phyloP scores from a whole-genome alignment of 352 stramenopile species.

The Phytophthora capsici region DNA sequence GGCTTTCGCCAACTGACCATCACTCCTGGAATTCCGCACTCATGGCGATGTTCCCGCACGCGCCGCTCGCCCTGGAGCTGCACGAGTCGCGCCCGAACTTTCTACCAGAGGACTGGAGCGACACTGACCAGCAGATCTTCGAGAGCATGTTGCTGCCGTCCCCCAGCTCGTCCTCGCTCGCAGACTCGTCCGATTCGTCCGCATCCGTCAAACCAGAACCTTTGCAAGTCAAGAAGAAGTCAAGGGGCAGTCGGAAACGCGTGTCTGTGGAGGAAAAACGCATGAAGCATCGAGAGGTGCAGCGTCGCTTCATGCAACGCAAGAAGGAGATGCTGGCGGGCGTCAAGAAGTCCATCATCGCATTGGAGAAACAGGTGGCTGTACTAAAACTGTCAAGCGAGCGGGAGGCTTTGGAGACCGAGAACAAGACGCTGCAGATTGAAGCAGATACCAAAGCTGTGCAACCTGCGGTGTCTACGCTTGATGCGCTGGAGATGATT shows the following conservation, averaged over 20 bases:
- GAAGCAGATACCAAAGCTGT: constrained; percentile 17
- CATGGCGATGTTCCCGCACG: constrained; percentile 35
- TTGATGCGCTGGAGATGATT: constrained; percentile 36
- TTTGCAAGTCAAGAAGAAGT: constrained; percentile 21
- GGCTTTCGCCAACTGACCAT: constrained; percentile 4
- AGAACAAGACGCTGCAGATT: constrained; percentile 41
- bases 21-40: constrained; percentile 1
- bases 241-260: constrained; percentile 30
- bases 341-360: constrained; percentile 42
- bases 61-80: constrained; percentile 25
- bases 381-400: constrained; percentile 47
- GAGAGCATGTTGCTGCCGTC: constrained; percentile 46
- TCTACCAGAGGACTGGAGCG: constrained; percentile 48
- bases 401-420: constrained; percentile 38
- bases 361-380: constrained; percentile 44
- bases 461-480: constrained; percentile 5
- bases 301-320: constrained; percentile 59
- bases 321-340: constrained; percentile 50
- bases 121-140: constrained; percentile 56
- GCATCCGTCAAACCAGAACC: constrained; percentile 12
- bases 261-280: constrained; percentile 47
- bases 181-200: constrained; percentile 21
- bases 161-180: constrained; percentile 27
- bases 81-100: constrained; percentile 17
- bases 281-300: constrained; percentile 59